Evolutionary conservation across 805 yeast genomes (phyloP), one percentile per base, ranked within the genome.

Genomic region (Lipomyces oligophaga): DNA sequence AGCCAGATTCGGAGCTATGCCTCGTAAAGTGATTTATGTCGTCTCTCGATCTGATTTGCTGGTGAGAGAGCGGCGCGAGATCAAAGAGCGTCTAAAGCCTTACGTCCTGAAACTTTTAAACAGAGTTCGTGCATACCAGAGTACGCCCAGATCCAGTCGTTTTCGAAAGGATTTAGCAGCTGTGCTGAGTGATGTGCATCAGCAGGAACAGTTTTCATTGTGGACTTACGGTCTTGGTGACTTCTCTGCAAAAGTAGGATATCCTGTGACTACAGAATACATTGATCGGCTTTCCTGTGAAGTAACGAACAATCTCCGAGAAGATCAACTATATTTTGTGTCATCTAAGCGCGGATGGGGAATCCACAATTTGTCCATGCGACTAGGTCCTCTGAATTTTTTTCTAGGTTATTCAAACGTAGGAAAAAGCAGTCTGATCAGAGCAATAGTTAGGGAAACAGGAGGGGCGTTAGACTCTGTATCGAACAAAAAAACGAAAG

Each of bases 381-480:
- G 57, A 5, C 58, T 82, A 5, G 69, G 70, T 0, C 47, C 44
- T 8, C 54, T 46, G 5, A 58, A 60, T 27, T 62, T 52, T 37
- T 54, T 88, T 60, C 90, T 87, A 38, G 97, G 96, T 19, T 74
- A 93, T 63, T 85, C 95, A 1, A 94, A 94, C 58, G 87, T 90
- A 2, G 96, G 96, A 51, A 86, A 86, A 58, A 81, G 93, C 0
- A 75, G 87, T 0, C 72, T 87, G 55, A 81, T 89, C 0, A 66
- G 79, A 57, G 83, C 88, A 0, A 64, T 85, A 24, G 81, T 80
- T 64, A 82, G n/a, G 43, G 26, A 58, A 55, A 7, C 64, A 67
- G 26, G 62, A 75, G 5, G 78, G 1, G 60, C 68, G n/a, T n/a
- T n/a, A n/a, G n/a, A n/a, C n/a, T 32, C 18, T 38, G 5, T 16